phyloP scores from a whole-genome alignment of 2,329 filamentous ascomycete genomes.

The Aspergillus amoenus region DNA sequence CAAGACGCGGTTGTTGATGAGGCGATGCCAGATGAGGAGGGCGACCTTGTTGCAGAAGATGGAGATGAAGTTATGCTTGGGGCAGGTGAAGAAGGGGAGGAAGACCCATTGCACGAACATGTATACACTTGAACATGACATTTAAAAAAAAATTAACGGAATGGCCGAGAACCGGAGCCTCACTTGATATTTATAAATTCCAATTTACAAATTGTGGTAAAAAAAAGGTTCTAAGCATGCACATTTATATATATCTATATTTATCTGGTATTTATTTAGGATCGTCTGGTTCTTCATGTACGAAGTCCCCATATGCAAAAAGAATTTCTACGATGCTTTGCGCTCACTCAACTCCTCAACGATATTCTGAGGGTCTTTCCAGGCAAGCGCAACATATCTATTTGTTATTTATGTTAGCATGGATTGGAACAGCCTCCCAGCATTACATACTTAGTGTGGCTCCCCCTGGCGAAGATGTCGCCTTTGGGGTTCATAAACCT shows the following conservation, averaged over 20 bases:
- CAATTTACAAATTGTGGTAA: background rate
- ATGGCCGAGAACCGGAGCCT: background rate
- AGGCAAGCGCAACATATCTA: conserved; percentile 59
- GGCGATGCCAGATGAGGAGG: conserved; percentile 29
- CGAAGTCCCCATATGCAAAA: background rate
- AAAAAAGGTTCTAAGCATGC: background rate
- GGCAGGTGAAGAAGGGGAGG: conserved; percentile 35
- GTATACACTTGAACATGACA: conserved; percentile 9
- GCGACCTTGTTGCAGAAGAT: conserved; percentile 29
- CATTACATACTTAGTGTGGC: conserved; percentile 61
- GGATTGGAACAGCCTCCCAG: background rate
- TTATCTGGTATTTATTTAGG: background rate
- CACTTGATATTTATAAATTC: background rate
- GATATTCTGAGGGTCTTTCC: conserved; percentile 63
- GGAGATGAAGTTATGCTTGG: conserved; percentile 37
- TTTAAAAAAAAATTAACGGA: background rate
- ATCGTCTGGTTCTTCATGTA: background rate
- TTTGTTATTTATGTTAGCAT: background rate
- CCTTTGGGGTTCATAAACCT: conserved; percentile 60
- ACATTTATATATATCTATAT: background rate
- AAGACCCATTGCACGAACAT: conserved; percentile 35
- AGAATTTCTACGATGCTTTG: conserved; percentile 4
- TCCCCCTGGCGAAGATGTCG: conserved; percentile 63
- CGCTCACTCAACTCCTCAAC: conserved; percentile 51
- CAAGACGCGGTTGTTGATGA: conserved; percentile 40